phyloP scores from a whole-genome alignment of 371 early-diverging fungal genomes.

The Chytridiales sp. region DNA sequence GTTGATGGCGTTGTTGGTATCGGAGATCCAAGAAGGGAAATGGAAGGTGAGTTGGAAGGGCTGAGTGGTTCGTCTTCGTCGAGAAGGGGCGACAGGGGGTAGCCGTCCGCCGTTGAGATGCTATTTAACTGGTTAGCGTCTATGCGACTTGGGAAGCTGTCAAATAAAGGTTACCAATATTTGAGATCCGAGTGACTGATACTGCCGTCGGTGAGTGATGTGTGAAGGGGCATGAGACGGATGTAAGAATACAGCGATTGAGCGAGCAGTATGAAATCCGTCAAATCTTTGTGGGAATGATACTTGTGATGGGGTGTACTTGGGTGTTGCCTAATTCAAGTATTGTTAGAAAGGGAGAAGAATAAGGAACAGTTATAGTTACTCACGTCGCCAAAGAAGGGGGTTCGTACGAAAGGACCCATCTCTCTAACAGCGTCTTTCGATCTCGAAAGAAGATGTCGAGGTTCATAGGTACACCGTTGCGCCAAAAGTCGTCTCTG shows the following conservation, averaged over 20 bases:
- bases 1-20: no score
- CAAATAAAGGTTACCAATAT: slow-evolving; percentile 26
- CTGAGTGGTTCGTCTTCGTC: slow-evolving; percentile 6
- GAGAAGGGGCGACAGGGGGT: slow-evolving; percentile 42
- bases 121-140: slow-evolving; percentile 16
- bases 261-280: slow-evolving; percentile 57
- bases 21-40: no score
- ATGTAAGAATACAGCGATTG: slow-evolving; percentile 66
- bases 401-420: slow-evolving; percentile 40
- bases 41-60: no score
- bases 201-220: slow-evolving; percentile 33
- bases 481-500: slow-evolving; percentile 40
- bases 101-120: slow-evolving; percentile 42
- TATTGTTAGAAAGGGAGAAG: not conserved
- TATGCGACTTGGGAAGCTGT: slow-evolving; percentile 1
- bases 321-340: not conserved
- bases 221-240: slow-evolving; percentile 58
- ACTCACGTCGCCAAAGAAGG: not conserved
- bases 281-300: no score
- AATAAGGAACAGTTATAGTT: not conserved
- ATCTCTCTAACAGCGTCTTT: slow-evolving; percentile 30
- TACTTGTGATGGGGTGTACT: not conserved
- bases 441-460: slow-evolving; percentile 26
- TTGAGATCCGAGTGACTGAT: slow-evolving; percentile 31
- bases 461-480: slow-evolving; percentile 36